A percentile compares a stretch with the other conserved stretches of the same genome.
Evolutionary conservation across 2,329 filamentous ascomycete species (phyloP).

Genomic region (Hymenoscyphus fraxineus): DNA sequence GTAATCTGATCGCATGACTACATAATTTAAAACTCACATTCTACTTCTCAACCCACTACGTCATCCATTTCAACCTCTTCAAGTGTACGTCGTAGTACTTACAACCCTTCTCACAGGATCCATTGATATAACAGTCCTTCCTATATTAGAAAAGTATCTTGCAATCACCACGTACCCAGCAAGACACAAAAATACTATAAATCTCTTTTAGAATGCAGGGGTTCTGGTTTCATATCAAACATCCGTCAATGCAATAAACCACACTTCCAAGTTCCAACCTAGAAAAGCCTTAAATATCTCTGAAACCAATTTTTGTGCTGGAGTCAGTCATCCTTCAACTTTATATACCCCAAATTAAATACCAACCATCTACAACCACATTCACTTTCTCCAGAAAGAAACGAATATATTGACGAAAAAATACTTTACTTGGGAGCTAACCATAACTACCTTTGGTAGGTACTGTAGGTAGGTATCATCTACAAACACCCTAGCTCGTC

Average conservation of each 20-base stretch:
- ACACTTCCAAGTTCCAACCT: slow-evolving; percentile 16
- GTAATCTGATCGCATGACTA: background rate
- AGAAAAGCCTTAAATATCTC: slow-evolving; percentile 6
- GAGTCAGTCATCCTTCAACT: slow-evolving; percentile 12
- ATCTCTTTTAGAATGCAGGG: slow-evolving; percentile 15
- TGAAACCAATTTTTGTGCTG: slow-evolving; percentile 11
- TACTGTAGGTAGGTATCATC: too few relatives aligned
- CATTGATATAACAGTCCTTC: slow-evolving; percentile 14
- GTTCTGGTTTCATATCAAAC: slow-evolving; percentile 14
- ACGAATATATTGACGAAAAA: too few relatives aligned
- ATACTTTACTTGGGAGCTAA: too few relatives aligned
- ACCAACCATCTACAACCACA: too few relatives aligned
- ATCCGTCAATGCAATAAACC: slow-evolving; percentile 17
- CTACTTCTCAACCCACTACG: slow-evolving; percentile 12
- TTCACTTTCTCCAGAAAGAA: too few relatives aligned
- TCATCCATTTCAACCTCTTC: slow-evolving; percentile 13
- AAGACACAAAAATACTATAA: slow-evolving; percentile 1
- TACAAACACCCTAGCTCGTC: too few relatives aligned
- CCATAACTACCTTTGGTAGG: too few relatives aligned
- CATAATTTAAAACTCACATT: background rate
- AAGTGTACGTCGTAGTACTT: slow-evolving; percentile 11
- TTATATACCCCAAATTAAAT: too few relatives aligned
- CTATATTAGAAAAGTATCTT: slow-evolving; percentile 16
- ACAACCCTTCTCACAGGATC: slow-evolving; percentile 9
- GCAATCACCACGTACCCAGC: background rate